Conservation (phyloP, 805 yeast genomes). For the Kockiozyma suomiensis region DNA sequence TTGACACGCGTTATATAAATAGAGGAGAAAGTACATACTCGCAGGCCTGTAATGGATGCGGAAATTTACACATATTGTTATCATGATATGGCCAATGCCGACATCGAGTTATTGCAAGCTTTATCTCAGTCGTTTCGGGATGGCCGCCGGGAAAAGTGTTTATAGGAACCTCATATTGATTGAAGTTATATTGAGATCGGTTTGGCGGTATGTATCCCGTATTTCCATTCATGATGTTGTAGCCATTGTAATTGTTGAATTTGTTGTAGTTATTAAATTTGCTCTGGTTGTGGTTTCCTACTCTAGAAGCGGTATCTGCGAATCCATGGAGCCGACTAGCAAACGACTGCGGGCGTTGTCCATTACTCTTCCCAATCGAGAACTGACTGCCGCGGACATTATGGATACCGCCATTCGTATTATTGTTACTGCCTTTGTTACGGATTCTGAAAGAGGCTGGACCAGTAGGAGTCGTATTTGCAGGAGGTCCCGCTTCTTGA, state of each 20-base stretch:
- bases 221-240: background rate
- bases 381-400: constrained; percentile 8
- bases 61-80: constrained; percentile 56
- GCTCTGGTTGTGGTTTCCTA: background rate
- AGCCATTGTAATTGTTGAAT: background rate
- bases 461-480: background rate
- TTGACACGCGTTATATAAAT: background rate
- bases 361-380: background rate
- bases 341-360: background rate
- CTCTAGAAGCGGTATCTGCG: background rate
- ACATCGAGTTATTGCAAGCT: constrained; percentile 35
- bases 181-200: no score
- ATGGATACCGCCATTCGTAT: constrained; percentile 3
- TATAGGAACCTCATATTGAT: background rate
- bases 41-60: constrained; percentile 81
- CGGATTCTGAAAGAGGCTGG: background rate
- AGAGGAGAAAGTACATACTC: constrained; percentile 44
- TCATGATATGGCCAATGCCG: constrained; percentile 44
- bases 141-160: background rate
- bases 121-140: background rate
- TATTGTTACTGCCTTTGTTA: background rate
- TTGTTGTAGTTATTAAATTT: no score
- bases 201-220: no score
- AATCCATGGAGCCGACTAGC: background rate
- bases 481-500: background rate